Conservation (phyloP, 83 land plant genomes). For the Thuja plicata region DNA sequence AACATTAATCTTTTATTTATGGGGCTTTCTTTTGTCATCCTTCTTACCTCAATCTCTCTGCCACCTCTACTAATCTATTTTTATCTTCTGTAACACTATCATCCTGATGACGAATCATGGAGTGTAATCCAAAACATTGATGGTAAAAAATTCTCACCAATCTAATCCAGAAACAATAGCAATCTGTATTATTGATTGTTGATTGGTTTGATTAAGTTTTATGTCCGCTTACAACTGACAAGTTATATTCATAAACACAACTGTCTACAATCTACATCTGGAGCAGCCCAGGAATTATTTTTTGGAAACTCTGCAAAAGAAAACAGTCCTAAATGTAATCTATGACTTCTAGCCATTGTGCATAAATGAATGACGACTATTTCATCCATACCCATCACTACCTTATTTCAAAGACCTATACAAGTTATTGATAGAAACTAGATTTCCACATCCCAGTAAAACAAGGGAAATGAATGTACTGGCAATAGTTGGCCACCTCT, state of each 20-base stretch:
- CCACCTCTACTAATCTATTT: too few species aligned
- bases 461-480: constrained; percentile 43
- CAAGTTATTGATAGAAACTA: neutral
- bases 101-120: too few species aligned
- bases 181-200: too few species aligned
- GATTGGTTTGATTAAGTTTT: neutral
- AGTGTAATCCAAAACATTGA: too few species aligned
- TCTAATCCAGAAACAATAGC: too few species aligned
- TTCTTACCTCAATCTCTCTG: too few species aligned
- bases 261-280: neutral
- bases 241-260: neutral
- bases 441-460: neutral
- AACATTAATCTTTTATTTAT: too few species aligned
- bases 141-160: too few species aligned
- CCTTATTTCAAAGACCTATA: neutral
- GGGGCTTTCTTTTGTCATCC: too few species aligned
- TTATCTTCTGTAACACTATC: too few species aligned
- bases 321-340: neutral
- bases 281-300: neutral
- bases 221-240: neutral
- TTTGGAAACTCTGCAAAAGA: neutral
- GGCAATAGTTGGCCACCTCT: constrained; percentile 97
- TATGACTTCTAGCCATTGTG: neutral
- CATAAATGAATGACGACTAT: neutral
- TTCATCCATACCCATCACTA: too few species aligned